Evolutionary conservation across 2,329 filamentous ascomycete species (phyloP).

Genomic region (Scytalidium lignicola): DNA sequence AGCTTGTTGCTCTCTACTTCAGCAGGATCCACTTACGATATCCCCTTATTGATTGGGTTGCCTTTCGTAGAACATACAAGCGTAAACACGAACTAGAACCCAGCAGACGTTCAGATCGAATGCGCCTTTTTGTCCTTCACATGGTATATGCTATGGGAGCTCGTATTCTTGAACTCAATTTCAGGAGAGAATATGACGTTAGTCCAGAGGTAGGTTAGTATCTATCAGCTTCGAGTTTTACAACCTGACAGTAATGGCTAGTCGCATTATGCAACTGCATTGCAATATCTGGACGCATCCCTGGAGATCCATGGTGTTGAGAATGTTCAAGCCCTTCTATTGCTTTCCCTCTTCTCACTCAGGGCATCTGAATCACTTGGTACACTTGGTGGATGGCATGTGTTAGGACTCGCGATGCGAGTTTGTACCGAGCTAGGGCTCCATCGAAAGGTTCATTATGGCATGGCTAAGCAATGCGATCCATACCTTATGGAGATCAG

Average conservation of each 20-base stretch:
- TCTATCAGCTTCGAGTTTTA: no score
- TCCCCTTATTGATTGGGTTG: no score
- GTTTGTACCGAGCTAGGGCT: slow-evolving; percentile 19
- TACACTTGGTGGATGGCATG: slow-evolving; percentile 6
- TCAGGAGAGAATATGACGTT: slow-evolving; percentile 17
- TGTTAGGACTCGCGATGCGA: slow-evolving; percentile 19
- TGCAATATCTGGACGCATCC: slow-evolving; percentile 28
- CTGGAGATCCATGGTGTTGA: slow-evolving; percentile 29
- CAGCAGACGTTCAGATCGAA: slow-evolving; percentile 1
- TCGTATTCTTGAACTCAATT: slow-evolving; percentile 24
- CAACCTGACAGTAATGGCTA: neutral
- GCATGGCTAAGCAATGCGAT: slow-evolving; percentile 8
- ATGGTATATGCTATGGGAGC: slow-evolving; percentile 27
- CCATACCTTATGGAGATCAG: slow-evolving; percentile 22
- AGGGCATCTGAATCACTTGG: slow-evolving; percentile 30
- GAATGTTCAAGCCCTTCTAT: slow-evolving; percentile 28
- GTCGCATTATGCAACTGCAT: slow-evolving; percentile 25
- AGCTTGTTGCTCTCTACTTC: slow-evolving; percentile 28
- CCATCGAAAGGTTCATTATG: neutral
- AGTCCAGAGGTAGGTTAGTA: slow-evolving; percentile 2
- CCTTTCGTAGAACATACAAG: no score
- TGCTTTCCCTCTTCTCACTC: slow-evolving; percentile 30
- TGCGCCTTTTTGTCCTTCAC: slow-evolving; percentile 16
- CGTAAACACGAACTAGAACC: no score
- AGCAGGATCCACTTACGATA: no score